phyloP scores from a whole-genome alignment of 176 grass and related monocot species.

The Aegilops sharonensis region DNA sequence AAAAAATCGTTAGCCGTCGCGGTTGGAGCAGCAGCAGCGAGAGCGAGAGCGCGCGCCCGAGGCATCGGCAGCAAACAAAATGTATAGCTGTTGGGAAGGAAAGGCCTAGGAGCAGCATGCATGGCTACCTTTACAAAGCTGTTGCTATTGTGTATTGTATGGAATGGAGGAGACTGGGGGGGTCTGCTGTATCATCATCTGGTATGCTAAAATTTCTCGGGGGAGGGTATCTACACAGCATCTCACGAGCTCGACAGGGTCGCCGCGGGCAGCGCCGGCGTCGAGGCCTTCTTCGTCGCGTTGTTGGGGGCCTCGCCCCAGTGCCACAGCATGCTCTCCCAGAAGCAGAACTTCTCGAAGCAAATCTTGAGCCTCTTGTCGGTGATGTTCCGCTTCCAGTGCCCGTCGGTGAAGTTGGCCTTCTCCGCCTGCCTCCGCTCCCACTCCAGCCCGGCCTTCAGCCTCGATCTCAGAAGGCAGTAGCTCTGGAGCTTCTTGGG shows the following conservation, averaged over 20 bases:
- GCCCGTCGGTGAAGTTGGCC: conserved; percentile 73
- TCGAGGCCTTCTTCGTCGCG: conserved; percentile 32
- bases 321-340: conserved; percentile 95
- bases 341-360: conserved; percentile 88
- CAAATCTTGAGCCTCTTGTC: conserved; percentile 71
- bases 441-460: conserved; percentile 89
- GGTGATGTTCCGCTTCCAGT: conserved; percentile 68
- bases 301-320: conserved; percentile 81
- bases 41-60: not conserved
- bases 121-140: conserved; percentile 64
- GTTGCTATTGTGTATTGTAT: conserved; percentile 44
- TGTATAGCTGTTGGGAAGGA: conserved; percentile 29
- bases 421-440: conserved; percentile 77
- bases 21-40: conserved; percentile 11
- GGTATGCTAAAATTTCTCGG: conserved; percentile 41
- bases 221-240: conserved; percentile 42
- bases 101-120: conserved; percentile 23
- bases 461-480: conserved; percentile 72
- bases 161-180: conserved; percentile 30
- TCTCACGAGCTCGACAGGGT: conserved; percentile 38
- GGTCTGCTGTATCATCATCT: conserved; percentile 30
- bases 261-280: not conserved
- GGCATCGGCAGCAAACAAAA: conserved; percentile 33
- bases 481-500: conserved; percentile 68
- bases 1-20: conserved; percentile 44